Base-by-base conservation (phyloP, 2,329 filamentous ascomycete genomes). In the Stemphylium beticola region DNA sequence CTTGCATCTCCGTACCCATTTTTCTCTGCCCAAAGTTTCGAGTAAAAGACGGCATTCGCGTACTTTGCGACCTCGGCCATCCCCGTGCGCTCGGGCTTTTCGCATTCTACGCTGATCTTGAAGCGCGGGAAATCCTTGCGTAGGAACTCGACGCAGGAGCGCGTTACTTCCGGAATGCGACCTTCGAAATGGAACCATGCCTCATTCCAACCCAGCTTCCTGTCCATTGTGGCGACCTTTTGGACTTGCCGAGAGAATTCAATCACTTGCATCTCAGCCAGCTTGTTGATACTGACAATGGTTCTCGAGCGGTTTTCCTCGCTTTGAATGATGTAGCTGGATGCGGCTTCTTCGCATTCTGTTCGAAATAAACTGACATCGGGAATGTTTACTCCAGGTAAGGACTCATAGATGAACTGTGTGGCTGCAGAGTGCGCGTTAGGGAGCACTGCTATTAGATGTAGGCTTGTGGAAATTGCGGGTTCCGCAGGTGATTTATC, bases 171-270 rank as follows among this genome's bases (percentile, higher is more conserved):
- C 34, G 87, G 86, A 50, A 85, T 84, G 49, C 88, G 84, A 55
- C 89, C 89, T 85, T 91, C 88, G 63, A 91, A 91, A 77, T 92
- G 89, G 77, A 86, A 89, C 87, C 86, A 91, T 6, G 57, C 62
- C 32, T 26, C 31, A 17, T 49, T n/a, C 20, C 39, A 39, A 4
- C 4, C 24, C 4, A 33, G 38, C 6, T 44, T 45, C 3, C 22
- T 10, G 17, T 39, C 9, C 6, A 26, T 17, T 26, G 3, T 42
- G 17, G 44, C 15, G 17, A 49, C n/a, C 4, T 31, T 1, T 11
- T 15, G 14, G 10, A 53, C 39, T 22, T 37, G 24, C 7, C 41
- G 43, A 4, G 20, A 66, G 55, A 92, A 90, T 72, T 91, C 89
- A 7, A 76, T 75, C 4, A 74, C 59, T 5, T 81, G 87, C 87